phyloP scores from a whole-genome alignment of 306 rosid genomes.

The Lupinus albus region DNA sequence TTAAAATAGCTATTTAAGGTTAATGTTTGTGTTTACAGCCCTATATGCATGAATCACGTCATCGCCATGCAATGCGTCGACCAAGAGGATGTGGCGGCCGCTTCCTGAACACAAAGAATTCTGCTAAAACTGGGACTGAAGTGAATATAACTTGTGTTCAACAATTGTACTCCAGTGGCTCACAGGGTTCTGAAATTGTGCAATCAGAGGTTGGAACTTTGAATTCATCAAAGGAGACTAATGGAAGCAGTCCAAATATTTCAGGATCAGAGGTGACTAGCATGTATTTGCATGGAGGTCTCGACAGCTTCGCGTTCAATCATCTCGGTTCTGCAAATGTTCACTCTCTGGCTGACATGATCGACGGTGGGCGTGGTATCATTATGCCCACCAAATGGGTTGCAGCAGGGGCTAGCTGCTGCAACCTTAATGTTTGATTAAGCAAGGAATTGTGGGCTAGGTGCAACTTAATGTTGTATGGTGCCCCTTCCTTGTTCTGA shows the following conservation, averaged over 20 bases:
- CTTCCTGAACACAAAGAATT: conserved; percentile 67
- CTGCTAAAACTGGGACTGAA: conserved; percentile 41
- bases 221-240: conserved; percentile 69
- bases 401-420: conserved; percentile 71
- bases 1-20: conserved; percentile 22
- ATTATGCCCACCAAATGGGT: conserved; percentile 73
- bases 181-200: conserved; percentile 68
- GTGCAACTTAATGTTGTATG: conserved; percentile 34
- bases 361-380: conserved; percentile 54
- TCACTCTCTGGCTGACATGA: conserved; percentile 60
- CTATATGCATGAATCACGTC: conserved; percentile 95
- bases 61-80: conserved; percentile 90
- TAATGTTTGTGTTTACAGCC: conserved; percentile 60
- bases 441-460: conserved; percentile 47
- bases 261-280: conserved; percentile 84
- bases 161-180: conserved; percentile 53
- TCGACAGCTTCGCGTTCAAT: conserved; percentile 52
- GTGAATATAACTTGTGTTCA: conserved; percentile 42
- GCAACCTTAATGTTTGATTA: conserved; percentile 69
- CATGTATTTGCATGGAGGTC: conserved; percentile 56
- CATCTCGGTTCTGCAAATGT: conserved; percentile 49
- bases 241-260: conserved; percentile 61
- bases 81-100: conserved; percentile 97
- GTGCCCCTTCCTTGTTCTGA: conserved; percentile 47
- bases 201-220: conserved; percentile 72